phyloP scores from a whole-genome alignment of 352 stramenopile species.

The Globisporangium abappressorium region DNA sequence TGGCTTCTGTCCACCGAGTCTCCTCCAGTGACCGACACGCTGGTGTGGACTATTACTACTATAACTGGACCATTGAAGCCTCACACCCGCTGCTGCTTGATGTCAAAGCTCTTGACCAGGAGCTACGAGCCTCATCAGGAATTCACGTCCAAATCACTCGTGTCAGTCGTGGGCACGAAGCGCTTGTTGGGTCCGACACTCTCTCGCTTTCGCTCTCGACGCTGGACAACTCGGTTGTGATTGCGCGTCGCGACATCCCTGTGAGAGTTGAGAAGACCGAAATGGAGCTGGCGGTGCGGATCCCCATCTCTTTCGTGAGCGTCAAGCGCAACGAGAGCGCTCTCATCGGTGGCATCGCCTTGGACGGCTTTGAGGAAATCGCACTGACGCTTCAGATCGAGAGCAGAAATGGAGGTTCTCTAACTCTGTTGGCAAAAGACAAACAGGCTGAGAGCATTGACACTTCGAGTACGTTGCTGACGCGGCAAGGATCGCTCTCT shows the following conservation, averaged over 20 bases:
- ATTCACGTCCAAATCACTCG: constrained; percentile 4
- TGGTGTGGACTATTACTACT: neutral
- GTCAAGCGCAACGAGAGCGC: constrained; percentile 10
- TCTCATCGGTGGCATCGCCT: constrained; percentile 7
- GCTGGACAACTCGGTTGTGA: neutral
- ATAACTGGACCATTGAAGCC: constrained; percentile 14
- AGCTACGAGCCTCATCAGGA: neutral
- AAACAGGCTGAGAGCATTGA: neutral
- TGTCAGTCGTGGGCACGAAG: constrained; percentile 7
- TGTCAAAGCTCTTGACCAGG: neutral
- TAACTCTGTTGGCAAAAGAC: constrained; percentile 5
- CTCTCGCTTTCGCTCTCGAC: constrained; percentile 10
- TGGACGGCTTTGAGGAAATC: constrained; percentile 14
- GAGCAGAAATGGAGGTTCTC: neutral
- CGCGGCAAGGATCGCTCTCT: constrained; percentile 8
- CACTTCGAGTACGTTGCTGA: neutral
- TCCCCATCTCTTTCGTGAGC: constrained; percentile 7
- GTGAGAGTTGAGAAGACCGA: constrained; percentile 10
- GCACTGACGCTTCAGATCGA: constrained; percentile 9
- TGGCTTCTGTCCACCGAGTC: constrained; percentile 6
- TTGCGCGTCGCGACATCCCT: neutral
- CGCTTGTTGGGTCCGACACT: constrained; percentile 3
- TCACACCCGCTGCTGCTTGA: constrained; percentile 12
- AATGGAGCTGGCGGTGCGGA: constrained; percentile 6
- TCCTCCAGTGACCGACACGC: neutral